phyloP scores from a whole-genome alignment of 345 rosid genomes.

The Adansonia digitata region DNA sequence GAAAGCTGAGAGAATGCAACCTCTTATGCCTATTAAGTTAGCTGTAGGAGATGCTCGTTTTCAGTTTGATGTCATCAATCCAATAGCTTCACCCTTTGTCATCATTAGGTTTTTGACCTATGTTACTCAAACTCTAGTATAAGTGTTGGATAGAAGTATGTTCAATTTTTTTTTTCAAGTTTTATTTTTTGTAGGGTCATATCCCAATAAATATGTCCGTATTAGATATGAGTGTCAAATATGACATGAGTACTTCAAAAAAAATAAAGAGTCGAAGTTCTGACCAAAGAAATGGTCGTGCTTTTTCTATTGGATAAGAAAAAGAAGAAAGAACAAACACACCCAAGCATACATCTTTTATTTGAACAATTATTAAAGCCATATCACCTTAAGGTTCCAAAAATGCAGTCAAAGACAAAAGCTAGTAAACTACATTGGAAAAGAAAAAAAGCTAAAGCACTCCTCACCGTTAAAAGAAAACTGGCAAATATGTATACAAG shows the following conservation, averaged over 20 bases:
- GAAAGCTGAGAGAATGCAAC: neutral
- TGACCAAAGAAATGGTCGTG: neutral
- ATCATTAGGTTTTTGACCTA: too few relatives aligned
- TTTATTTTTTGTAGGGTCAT: too few relatives aligned
- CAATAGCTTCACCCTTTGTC: neutral
- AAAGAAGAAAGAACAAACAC: neutral
- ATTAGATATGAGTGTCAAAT: too few relatives aligned
- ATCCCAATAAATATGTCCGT: too few relatives aligned
- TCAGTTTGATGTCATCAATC: neutral
- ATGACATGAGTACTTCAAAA: too few relatives aligned
- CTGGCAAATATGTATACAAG: constrained; percentile 94
- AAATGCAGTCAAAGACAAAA: neutral
- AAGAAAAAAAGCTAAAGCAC: constrained; percentile 5
- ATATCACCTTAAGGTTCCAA: neutral
- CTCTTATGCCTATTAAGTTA: neutral
- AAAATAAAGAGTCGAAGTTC: too few relatives aligned
- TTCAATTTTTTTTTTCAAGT: too few relatives aligned
- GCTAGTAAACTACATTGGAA: neutral
- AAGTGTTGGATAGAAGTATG: too few relatives aligned
- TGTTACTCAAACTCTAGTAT: too few relatives aligned
- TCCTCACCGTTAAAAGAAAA: constrained; percentile 84
- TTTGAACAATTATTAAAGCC: neutral
- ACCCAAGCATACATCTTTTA: neutral
- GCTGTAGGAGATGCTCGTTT: neutral
- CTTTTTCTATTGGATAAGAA: neutral